Percentiles rank a stretch among this genome's conserved stretches.
Evolutionary conservation across 495 filamentous ascomycete species (phyloP).

Genomic region (Aspergillus saccharolyticus): DNA sequence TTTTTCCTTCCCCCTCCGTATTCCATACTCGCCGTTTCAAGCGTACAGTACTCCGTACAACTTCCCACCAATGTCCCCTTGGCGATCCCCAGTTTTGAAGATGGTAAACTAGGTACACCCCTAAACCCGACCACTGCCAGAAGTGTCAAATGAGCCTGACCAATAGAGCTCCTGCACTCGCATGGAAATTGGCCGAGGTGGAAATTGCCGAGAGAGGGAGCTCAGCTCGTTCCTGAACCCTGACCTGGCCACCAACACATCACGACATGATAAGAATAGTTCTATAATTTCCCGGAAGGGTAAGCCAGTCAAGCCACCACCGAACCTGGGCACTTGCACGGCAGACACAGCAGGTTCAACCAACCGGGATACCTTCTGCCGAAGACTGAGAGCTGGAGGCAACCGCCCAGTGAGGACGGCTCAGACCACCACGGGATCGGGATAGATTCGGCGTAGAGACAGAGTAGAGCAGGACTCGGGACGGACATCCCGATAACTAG

Average conservation of each 20-base stretch:
- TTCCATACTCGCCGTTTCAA: no score
- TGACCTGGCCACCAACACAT: not conserved
- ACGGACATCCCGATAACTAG: constrained; percentile 19
- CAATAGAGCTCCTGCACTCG: not conserved
- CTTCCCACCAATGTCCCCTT: not conserved
- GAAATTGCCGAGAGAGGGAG: not conserved
- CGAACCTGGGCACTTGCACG: not conserved
- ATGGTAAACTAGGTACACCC: not conserved
- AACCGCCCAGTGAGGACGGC: constrained; percentile 7
- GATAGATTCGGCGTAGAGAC: constrained; percentile 19
- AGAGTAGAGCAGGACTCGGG: constrained; percentile 9
- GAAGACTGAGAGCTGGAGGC: not conserved
- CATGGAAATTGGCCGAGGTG: not conserved
- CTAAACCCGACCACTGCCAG: no score
- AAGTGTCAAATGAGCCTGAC: not conserved
- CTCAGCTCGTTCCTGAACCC: not conserved
- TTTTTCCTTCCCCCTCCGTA: not conserved
- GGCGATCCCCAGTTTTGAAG: not conserved
- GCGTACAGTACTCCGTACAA: not conserved
- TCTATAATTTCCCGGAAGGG: constrained; percentile 15
- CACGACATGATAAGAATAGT: constrained; percentile 12
- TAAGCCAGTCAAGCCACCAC: constrained; percentile 1
- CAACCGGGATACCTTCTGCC: not conserved
- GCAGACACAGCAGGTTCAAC: not conserved
- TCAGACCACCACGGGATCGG: constrained; percentile 26